Evolutionary conservation across 495 filamentous ascomycete genomes (phyloP), one percentile per base, ranked within the genome.

Genomic region (Tuber brumale): DNA sequence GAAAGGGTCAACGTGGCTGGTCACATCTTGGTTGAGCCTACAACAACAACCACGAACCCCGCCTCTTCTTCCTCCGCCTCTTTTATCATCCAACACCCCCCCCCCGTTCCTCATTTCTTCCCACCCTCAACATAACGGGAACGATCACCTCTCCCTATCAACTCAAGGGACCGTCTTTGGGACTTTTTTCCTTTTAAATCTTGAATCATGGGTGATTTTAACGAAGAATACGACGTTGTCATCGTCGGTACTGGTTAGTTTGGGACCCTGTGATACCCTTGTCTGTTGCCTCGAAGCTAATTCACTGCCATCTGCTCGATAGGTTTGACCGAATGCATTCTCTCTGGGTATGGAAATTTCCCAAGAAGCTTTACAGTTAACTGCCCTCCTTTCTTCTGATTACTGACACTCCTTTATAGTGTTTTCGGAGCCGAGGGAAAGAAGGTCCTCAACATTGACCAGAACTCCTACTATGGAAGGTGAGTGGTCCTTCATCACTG

Each of bases 381-480:
- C n/a, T 16, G 41, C 6, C 72, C 66, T 42, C 2, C 41, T 9
- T 69, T 27, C 1, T 43, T 31, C 35, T 75, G 42, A 42, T 23
- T 70, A 57, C 75, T 81, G 71, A 74, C 76, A 5, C 57, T 77
- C 21, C 14, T 48, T 45, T 74, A 35, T 73, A 95, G 93, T 84
- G 95, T 99, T 76, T 88, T 99, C 84, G 97, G 95, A 86, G 96
- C 98, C 75, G 97, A 98, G 87, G 95, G 95, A 77, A 95, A 96
- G 88, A 98, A 97, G 87, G 96, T 99, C 75, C 88, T 99, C 76
- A 97, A 99, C 87, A 97, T 99, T 83, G 95, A 99, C 86, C 91
- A 95, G 85, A 98, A 98, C 85, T 94, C 97, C 83, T 94, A 98
- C 86, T 99, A 99, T 85, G 95, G 95, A 88, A 96, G 94, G 94